Base-by-base conservation (phyloP, 495 filamentous ascomycete genomes). In the Aspergillus nanangensis region DNA sequence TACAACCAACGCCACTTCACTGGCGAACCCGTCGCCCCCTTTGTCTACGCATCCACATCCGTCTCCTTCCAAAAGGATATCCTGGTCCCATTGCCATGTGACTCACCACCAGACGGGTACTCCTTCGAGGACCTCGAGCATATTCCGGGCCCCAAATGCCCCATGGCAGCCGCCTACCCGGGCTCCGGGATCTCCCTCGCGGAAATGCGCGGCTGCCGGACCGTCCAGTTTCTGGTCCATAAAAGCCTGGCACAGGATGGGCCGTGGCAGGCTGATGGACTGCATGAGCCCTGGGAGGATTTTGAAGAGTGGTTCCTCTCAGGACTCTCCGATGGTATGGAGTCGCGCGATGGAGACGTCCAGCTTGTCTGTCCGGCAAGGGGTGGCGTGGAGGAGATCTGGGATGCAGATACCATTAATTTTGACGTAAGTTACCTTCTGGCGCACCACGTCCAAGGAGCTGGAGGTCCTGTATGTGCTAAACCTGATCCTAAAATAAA, bases 151-250 rank as follows among this genome's bases (percentile, higher is more conserved):
- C 39, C 48, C 3, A 48, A 33, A 0, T 63, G 62, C 34, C 19
- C 5, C 21, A 11, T 44, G 14, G 36, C 24, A 0, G 24, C 27
- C 10, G 59, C 55, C 0, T 65, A 67, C 22, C 48, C 49, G 13
- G 60, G 51, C 4, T 21, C 43, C 21, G 13, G 13, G 0, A 62
- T 67, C 39, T 50, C 51, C 3, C 36, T 53, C 13, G 52, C 55
- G 18, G 56, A 65, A 44, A 63, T 63, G 48, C 48, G 47, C 39
- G 60, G 62, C 13, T 67, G 64, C 45, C 47, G 51, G 10, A 58
- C 57, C 1, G 51, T 52, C 15, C 60, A 63, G 33, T 62, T 50
- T 31, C 40, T 65, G 8, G 25, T 60, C 4, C 48, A 51, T 17
- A 67, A 65, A 47, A n/a, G n/a, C n/a, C 10, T 1, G 24, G 5